phyloP scores from a whole-genome alignment of 148 eudicot species.

The Suaeda aralocaspica region DNA sequence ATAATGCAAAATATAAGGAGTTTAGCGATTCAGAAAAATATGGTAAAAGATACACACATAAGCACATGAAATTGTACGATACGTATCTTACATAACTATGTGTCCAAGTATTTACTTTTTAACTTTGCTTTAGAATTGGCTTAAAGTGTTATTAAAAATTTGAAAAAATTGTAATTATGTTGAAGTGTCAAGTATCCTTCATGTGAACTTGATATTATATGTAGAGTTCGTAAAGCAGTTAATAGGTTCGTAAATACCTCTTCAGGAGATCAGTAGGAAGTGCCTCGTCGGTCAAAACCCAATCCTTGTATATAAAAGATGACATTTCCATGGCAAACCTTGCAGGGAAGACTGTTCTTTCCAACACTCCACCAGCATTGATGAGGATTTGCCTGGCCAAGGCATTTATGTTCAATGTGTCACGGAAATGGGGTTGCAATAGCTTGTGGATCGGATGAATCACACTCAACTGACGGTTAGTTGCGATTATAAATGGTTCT shows the following conservation, averaged over 20 bases:
- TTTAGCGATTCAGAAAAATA: neutral
- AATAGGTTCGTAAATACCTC: constrained; percentile 45
- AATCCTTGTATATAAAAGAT: constrained; percentile 47
- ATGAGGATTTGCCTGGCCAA: constrained; percentile 73
- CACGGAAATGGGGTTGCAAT: constrained; percentile 74
- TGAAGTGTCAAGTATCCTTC: too few relatives aligned
- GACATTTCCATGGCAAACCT: constrained; percentile 75
- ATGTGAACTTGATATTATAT: too few relatives aligned
- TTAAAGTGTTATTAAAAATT: too few relatives aligned
- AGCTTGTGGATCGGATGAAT: constrained; percentile 77
- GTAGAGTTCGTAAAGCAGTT: too few relatives aligned
- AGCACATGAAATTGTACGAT: too few relatives aligned
- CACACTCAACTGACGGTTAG: constrained; percentile 63
- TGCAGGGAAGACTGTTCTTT: constrained; percentile 68
- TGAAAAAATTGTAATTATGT: too few relatives aligned
- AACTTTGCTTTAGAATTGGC: too few relatives aligned
- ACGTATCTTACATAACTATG: too few relatives aligned
- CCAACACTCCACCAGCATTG: constrained; percentile 69
- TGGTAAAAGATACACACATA: neutral
- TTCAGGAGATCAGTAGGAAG: constrained; percentile 70
- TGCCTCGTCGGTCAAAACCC: constrained; percentile 68
- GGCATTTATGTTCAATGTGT: constrained; percentile 70
- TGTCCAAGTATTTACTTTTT: too few relatives aligned
- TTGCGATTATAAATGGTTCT: constrained; percentile 68
- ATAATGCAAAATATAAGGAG: neutral